These are phyloP conservation scores for Lachnellula willkommii DNA, from an alignment of 2,329 filamentous ascomycete species.

Conservation along the genomic window DNA sequence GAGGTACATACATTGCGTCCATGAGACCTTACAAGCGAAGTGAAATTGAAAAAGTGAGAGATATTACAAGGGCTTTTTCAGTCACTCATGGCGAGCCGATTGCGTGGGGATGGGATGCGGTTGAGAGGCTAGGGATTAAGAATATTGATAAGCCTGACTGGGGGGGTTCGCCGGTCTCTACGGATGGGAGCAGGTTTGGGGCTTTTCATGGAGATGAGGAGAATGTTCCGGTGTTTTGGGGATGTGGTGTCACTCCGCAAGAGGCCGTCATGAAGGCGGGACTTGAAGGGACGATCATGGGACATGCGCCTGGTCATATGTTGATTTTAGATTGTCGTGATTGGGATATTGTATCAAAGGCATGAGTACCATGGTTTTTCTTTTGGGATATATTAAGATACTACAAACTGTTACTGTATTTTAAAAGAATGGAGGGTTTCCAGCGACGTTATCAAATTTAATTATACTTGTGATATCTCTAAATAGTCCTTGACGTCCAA, in stretches of 20 bases:
- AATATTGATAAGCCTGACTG: conserved; percentile 51
- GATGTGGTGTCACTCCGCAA: conserved; percentile 62
- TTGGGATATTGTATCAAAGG: conserved; percentile 13
- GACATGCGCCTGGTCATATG: conserved; percentile 59
- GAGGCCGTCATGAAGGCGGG: conserved; percentile 54
- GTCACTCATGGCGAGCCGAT: conserved; percentile 60
- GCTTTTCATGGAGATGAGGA: conserved; percentile 34
- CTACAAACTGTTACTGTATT: background rate
- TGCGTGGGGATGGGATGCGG: conserved; percentile 58
- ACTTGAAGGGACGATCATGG: conserved; percentile 52
- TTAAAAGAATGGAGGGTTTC: no score
- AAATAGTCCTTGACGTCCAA: no score
- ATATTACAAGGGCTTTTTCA: conserved; percentile 49
- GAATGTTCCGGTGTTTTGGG: conserved; percentile 55
- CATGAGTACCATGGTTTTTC: background rate
- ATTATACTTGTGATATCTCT: no score
- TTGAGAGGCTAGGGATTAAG: conserved; percentile 46
- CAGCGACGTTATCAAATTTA: no score
- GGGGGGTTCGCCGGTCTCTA: conserved; percentile 44
- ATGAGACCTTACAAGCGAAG: conserved; percentile 53
- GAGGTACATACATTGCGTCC: conserved; percentile 52
- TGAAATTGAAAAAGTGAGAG: conserved; percentile 48
- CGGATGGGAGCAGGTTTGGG: conserved; percentile 35
- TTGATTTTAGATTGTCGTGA: conserved; percentile 46
- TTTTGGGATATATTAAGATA: background rate